Conservation (phyloP, 306 rosid species). For the Glycine latifolia region DNA sequence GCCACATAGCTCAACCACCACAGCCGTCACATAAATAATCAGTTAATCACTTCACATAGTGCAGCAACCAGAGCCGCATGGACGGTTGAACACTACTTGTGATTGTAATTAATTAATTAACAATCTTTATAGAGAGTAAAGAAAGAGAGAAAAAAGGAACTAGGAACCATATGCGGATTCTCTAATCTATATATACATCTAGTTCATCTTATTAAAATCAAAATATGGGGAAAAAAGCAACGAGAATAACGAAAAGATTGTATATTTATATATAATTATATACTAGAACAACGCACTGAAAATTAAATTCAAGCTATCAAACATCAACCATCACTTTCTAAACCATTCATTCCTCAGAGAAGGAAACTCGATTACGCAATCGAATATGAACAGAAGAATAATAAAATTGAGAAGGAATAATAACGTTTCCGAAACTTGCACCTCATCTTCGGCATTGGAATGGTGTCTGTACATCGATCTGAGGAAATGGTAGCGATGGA, state of each 20-base stretch:
- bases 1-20: not conserved
- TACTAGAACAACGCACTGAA: constrained; percentile 26
- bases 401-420: not conserved
- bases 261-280: not conserved
- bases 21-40: not conserved
- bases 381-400: not conserved
- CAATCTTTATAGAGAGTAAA: not conserved
- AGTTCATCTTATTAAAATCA: constrained; percentile 23
- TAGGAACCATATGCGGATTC: constrained; percentile 21
- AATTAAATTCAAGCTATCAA: constrained; percentile 30
- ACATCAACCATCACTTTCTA: constrained; percentile 8
- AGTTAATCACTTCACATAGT: not conserved
- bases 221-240: not conserved
- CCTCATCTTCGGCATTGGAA: constrained; percentile 99
- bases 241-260: constrained; percentile 12
- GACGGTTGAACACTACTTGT: not conserved
- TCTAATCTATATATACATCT: not conserved
- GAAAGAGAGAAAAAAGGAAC: not conserved
- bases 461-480: constrained; percentile 91
- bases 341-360: not conserved
- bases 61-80: not conserved
- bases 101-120: not conserved
- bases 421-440: constrained; percentile 48
- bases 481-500: constrained; percentile 76
- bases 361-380: constrained; percentile 20